Percentiles rank a stretch among this genome's conserved stretches.
Evolutionary conservation across 2,329 filamentous ascomycete genomes (phyloP).

Genomic region (Monosporascus sp.): DNA sequence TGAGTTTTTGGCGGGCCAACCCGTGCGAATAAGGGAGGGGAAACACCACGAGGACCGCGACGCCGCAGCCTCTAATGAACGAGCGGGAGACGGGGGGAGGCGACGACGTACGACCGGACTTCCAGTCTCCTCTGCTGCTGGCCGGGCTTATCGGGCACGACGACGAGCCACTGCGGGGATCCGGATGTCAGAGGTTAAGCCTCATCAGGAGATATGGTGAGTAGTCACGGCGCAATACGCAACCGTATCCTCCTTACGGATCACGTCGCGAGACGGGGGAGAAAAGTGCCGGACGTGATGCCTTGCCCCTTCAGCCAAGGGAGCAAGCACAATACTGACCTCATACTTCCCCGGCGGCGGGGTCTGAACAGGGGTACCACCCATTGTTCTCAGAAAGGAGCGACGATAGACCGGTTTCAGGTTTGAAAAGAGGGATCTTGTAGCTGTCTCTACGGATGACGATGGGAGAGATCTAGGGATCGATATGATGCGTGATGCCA

Average conservation of each 20-base stretch:
- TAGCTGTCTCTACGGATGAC: background rate
- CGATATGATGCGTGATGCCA: background rate
- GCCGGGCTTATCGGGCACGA: conserved; percentile 62
- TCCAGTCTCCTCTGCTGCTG: conserved; percentile 56
- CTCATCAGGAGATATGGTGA: too few relatives aligned
- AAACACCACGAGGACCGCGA: conserved; percentile 9
- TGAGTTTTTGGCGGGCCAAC: background rate
- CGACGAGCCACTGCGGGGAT: conserved; percentile 56
- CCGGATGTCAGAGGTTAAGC: background rate
- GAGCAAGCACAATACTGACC: background rate
- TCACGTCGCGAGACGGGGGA: too few relatives aligned
- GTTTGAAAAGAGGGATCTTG: background rate
- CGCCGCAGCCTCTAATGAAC: background rate
- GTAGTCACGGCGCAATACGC: too few relatives aligned
- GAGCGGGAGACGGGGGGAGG: background rate
- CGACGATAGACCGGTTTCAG: background rate
- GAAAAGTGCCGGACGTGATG: too few relatives aligned
- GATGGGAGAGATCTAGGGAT: background rate
- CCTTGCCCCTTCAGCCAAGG: too few relatives aligned
- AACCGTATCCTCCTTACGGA: too few relatives aligned
- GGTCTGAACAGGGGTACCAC: conserved; percentile 11
- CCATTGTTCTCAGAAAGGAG: conserved; percentile 15
- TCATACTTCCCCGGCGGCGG: conserved; percentile 19
- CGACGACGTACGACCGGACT: conserved; percentile 46
- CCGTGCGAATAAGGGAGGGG: background rate